phyloP scores from a whole-genome alignment of 805 yeast genomes.

The Metschnikowia corniflorae region DNA sequence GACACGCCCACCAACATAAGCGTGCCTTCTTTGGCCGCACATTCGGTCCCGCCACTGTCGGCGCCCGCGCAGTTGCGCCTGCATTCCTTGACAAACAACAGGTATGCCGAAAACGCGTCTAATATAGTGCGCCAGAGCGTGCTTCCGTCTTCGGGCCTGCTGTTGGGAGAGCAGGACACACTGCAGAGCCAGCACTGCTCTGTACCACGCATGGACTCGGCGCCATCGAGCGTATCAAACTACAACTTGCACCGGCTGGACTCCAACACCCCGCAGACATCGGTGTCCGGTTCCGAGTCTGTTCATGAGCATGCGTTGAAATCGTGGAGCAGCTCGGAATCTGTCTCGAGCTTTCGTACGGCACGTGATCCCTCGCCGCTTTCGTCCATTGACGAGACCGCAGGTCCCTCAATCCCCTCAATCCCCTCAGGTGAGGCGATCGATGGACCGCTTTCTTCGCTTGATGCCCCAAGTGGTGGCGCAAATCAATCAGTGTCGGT shows the following conservation, averaged over 20 bases:
- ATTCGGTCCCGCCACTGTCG: background rate
- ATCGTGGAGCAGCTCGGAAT: conserved; percentile 9
- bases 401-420: too few relatives aligned
- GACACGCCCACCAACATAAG: conserved; percentile 28
- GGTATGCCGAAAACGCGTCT: conserved; percentile 16
- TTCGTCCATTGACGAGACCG: conserved; percentile 11
- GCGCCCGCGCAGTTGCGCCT: conserved; percentile 4
- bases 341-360: conserved; percentile 8
- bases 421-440: too few relatives aligned
- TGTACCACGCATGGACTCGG: conserved; percentile 17
- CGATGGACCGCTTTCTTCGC: too few relatives aligned
- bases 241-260: conserved; percentile 22
- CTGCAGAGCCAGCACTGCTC: conserved; percentile 1
- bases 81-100: conserved; percentile 16
- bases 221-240: conserved; percentile 24
- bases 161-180: background rate
- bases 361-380: conserved; percentile 10
- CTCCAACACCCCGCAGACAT: conserved; percentile 33
- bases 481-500: too few relatives aligned
- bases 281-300: conserved; percentile 20
- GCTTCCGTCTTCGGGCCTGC: conserved; percentile 2
- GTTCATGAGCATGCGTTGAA: conserved; percentile 8
- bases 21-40: background rate
- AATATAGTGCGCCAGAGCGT: conserved; percentile 18
- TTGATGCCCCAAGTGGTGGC: too few relatives aligned